Base-by-base conservation (phyloP, 1,284 basidiomycete genomes). In the Hypsizygus ulmarius region DNA sequence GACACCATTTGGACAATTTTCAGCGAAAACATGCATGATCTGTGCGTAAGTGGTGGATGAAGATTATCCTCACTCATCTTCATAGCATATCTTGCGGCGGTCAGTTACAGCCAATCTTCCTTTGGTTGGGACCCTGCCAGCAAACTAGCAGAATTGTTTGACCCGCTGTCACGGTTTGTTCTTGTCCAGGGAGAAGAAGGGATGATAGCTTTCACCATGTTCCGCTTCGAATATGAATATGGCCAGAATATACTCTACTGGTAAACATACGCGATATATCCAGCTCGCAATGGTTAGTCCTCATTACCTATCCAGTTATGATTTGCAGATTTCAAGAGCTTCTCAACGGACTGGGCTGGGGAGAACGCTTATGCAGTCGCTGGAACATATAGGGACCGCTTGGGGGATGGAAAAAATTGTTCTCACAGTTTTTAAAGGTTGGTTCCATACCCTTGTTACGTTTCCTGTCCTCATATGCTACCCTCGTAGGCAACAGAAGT, bases 351-450 rank as follows among this genome's bases (percentile, higher is more conserved):
- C 63, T 29, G 86, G 86, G 5, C 58, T 89, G 1, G 88, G 87
- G 3, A 77, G 64, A 51, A 59, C 62, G 37, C 60, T 90, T 39
- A 69, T 83, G 54, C 60, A 70, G 1, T 67, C 66, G 16, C 61
- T 90, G n/a, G 62, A 62, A 12, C 64, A 61, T 3, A 74, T 90
- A 21, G 81, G 76, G 2, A 58, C 56, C n/a, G 60, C 57, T 27
- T 83, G 74, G 67, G 45, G 59, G 0, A 87, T 90, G 83, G 62
- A 79, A 30, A 84, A 81, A 59, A 63, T 89, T 29, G 76, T 84
- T 72, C 73, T 90, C n/a, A 90, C 87, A 0, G 83, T 80, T 3
- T 72, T 89, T 46, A 81, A 79, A 73, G 71, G 88, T 87, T 16
- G 7, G 37, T 2, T 25, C 3, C 8, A 28, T 35, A 7, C 11